These are phyloP conservation scores for Pleurotus eryngii DNA, from an alignment of 768 basidiomycete genomes.

Conservation along the genomic window DNA sequence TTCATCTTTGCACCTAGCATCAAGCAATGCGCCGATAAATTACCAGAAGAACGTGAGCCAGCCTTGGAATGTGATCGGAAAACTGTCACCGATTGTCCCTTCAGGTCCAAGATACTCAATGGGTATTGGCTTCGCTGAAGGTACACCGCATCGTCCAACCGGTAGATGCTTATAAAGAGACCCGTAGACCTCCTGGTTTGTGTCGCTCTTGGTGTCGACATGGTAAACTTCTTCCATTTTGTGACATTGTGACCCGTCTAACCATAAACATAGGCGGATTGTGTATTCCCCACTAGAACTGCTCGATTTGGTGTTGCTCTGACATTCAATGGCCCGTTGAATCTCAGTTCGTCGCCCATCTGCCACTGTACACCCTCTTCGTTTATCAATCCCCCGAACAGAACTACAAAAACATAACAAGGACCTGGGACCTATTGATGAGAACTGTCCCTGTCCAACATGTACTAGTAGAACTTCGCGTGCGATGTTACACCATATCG, in stretches of 20 bases:
- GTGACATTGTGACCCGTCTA: background rate
- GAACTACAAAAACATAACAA: conserved; percentile 68
- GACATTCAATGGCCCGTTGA: conserved; percentile 77
- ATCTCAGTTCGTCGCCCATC: conserved; percentile 55
- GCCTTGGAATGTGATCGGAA: background rate
- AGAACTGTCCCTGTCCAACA: conserved; percentile 82
- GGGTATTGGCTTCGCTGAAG: conserved; percentile 93
- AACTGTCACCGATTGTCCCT: conserved; percentile 9
- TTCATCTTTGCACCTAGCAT: conserved; percentile 44
- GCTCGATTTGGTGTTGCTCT: conserved; percentile 89
- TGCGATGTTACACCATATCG: conserved; percentile 71
- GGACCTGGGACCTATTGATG: conserved; percentile 72
- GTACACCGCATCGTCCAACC: conserved; percentile 30
- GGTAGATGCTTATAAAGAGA: background rate
- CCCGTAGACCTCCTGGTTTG: conserved; percentile 79
- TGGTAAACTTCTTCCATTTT: conserved; percentile 45
- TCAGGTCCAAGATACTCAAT: conserved; percentile 87
- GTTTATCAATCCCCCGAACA: conserved; percentile 19
- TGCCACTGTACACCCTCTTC: background rate
- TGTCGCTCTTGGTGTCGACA: conserved; percentile 88
- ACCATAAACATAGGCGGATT: conserved; percentile 63
- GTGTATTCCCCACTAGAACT: conserved; percentile 90
- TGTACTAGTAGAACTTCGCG: conserved; percentile 65
- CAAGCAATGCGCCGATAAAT: conserved; percentile 72
- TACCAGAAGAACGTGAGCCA: conserved; percentile 73